Conservation (phyloP, 192 early-diverging fungal genomes). For the Paraglomus occultum region DNA sequence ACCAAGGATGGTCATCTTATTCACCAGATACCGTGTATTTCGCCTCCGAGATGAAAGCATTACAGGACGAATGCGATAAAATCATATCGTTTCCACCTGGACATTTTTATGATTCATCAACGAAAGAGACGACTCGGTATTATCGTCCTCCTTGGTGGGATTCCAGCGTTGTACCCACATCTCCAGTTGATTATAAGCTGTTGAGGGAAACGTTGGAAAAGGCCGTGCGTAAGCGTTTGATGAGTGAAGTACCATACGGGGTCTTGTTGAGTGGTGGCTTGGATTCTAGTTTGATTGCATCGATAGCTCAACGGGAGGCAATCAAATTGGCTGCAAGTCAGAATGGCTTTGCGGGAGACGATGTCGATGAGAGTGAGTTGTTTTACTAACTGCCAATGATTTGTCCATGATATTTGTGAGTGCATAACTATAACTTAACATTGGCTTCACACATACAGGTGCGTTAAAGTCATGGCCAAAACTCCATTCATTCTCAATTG, state of each 20-base stretch:
- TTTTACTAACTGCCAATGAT: background rate
- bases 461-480: slow-evolving; percentile 77
- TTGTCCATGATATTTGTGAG: slow-evolving; percentile 14
- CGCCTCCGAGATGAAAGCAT: slow-evolving; percentile 91
- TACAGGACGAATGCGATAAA: slow-evolving; percentile 96
- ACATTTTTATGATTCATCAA: slow-evolving; percentile 82
- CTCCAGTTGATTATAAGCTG: slow-evolving; percentile 61
- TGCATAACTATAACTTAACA: background rate
- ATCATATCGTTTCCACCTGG: slow-evolving; percentile 98
- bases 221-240: slow-evolving; percentile 92
- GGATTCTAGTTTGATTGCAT: slow-evolving; percentile 93
- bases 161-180: slow-evolving; percentile 51
- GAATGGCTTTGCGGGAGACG: slow-evolving; percentile 57
- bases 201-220: slow-evolving; percentile 80
- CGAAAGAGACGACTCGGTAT: slow-evolving; percentile 77
- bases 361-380: slow-evolving; percentile 53
- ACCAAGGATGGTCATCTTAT: slow-evolving; percentile 83
- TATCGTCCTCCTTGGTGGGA: slow-evolving; percentile 93
- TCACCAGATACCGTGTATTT: slow-evolving; percentile 90
- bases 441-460: slow-evolving; percentile 39
- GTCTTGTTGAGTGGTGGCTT: slow-evolving; percentile 93
- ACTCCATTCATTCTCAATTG: slow-evolving; percentile 97
- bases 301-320: slow-evolving; percentile 86
- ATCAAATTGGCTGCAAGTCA: slow-evolving; percentile 59
- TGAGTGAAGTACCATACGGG: slow-evolving; percentile 98